Conservation (phyloP, 2,329 filamentous ascomycete species). For the Apiospora koreana region DNA sequence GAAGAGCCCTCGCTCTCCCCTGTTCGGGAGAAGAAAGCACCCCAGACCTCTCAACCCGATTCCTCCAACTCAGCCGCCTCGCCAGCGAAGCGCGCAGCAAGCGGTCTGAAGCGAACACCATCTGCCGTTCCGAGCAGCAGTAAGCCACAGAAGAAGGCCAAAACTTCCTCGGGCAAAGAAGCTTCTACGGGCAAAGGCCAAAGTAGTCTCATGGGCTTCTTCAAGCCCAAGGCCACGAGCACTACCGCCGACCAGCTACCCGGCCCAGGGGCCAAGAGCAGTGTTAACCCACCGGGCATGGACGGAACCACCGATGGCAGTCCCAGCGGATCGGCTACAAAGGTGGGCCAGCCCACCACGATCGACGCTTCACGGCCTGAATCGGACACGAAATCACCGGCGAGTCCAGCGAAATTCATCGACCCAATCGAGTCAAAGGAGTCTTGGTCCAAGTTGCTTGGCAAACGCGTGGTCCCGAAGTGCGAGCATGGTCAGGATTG, state of each 20-base stretch:
- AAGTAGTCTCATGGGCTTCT: constrained; percentile 75
- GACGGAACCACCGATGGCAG: neutral
- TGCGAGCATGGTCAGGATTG: constrained; percentile 92
- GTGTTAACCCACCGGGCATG: neutral
- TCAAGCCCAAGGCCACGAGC: constrained; percentile 59
- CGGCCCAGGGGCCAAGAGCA: neutral
- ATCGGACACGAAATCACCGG: neutral
- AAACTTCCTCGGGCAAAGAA: constrained; percentile 33
- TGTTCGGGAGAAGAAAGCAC: constrained; percentile 10
- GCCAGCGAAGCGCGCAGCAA: constrained; percentile 17
- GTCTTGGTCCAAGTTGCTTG: constrained; percentile 83
- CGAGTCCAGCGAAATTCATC: constrained; percentile 46
- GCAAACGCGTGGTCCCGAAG: constrained; percentile 70
- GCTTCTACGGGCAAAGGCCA: constrained; percentile 40
- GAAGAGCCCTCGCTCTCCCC: neutral
- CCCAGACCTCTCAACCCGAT: constrained; percentile 25
- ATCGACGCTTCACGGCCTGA: neutral
- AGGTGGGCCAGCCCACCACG: neutral
- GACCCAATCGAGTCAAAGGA: constrained; percentile 76
- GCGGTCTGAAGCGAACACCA: constrained; percentile 29
- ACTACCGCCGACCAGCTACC: constrained; percentile 15
- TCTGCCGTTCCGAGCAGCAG: constrained; percentile 22
- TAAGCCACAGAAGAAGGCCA: constrained; percentile 40
- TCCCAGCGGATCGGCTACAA: constrained; percentile 9
- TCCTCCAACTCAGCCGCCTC: constrained; percentile 19